Percentiles rank a stretch among this genome's conserved stretches.
Conservation (phyloP, 1,139 yeast genomes). For the Blastobotrys persicus region DNA sequence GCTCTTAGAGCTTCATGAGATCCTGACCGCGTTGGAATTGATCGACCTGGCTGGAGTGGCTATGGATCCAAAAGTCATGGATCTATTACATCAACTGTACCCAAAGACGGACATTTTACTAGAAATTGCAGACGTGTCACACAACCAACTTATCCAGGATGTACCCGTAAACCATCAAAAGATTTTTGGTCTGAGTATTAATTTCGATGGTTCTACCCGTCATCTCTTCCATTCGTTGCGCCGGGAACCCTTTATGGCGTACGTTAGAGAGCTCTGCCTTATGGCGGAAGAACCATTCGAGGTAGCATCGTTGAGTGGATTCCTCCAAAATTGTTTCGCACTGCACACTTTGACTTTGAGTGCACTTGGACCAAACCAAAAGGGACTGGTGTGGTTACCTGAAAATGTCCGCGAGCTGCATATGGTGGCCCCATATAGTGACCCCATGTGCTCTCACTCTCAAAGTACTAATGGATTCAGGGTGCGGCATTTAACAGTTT, state of each 20-base stretch:
- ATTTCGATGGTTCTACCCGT: background rate
- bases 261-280: background rate
- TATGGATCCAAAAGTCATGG: background rate
- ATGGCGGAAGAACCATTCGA: slow-evolving; percentile 1
- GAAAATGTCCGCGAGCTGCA: background rate
- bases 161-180: slow-evolving; percentile 1
- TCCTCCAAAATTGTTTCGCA: background rate
- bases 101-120: background rate
- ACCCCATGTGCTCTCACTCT: too few species aligned
- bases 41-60: background rate
- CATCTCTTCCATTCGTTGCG: background rate
- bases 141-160: background rate
- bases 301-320: background rate
- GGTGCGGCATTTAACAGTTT: background rate
- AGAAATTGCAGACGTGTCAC: background rate
- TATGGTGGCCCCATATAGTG: background rate
- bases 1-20: background rate
- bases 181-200: background rate
- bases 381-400: background rate
- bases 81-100: background rate
- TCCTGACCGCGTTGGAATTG: background rate
- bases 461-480: background rate
- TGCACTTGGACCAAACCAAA: background rate
- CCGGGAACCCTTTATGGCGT: slow-evolving; percentile 2
- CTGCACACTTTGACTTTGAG: background rate